Base-by-base conservation (phyloP, 164 flowering plant species). In the Cinnamomum micranthum region DNA sequence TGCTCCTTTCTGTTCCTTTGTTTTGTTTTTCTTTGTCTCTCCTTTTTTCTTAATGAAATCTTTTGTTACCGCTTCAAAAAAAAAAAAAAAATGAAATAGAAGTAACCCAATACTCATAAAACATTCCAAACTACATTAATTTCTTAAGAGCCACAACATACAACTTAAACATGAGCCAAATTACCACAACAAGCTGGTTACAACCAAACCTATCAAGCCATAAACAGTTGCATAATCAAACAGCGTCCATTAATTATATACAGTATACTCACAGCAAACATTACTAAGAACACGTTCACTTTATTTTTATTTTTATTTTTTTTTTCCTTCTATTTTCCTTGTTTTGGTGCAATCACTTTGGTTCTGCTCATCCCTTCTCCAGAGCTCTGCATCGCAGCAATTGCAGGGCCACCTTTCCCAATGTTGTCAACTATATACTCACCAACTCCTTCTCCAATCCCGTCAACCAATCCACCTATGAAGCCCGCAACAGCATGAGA, bases 401-500 rank as follows among this genome's bases (percentile, higher is more conserved):
- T 55, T 55, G 60, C 1, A 20, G 60, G 60, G 60, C 7, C 74
- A 20, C 80, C 82, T 80, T 71, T 82, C 12, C 73, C 77, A 3
- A 88, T 70, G 67, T 76, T 85, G 25, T 87, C 88, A 71, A 85
- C 71, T 0, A 93, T 51, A 55, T 50, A 90, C 66, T 87, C 87
- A 13, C 92, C 98, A 33, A 93, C 80, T 1, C 90, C 89, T 83
- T 93, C 94, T 7, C 93, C 96, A 52, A 93, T 52, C 23, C 94
- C 98, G 73, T 91, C 96, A 25, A 90, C 65, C 17, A 93, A 73
- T 0, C 89, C 90, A 19, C 90, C 96, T 6, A 93, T 65, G 82
- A 93, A 85, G 6, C 86, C 92, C 0, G 76, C 10, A 5, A 91
- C 83, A 3, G 86, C 90, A 62, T 86, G 92, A 14, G 94, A 83